A percentile compares a stretch with the other conserved stretches of the same genome.
phyloP scores from a whole-genome alignment of 768 basidiomycete species.

The Lactifluus volemus region DNA sequence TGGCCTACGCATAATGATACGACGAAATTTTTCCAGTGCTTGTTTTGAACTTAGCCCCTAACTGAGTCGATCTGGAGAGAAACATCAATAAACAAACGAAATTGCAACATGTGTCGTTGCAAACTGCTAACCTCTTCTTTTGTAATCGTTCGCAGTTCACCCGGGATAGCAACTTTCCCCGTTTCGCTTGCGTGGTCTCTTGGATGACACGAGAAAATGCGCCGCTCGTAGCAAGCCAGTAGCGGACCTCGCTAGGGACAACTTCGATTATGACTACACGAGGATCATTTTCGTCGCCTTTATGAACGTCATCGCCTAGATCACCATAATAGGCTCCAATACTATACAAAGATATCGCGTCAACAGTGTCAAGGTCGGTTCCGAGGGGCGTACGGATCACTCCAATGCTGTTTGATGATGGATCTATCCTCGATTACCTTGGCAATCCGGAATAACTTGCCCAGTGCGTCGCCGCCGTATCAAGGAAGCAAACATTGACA shows the following conservation, averaged over 20 bases:
- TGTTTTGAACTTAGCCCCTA: background rate
- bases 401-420: constrained; percentile 57
- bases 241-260: constrained; percentile 70
- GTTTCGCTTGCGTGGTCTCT: constrained; percentile 46
- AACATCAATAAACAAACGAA: background rate
- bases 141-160: constrained; percentile 69
- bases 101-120: background rate
- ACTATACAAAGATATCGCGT: constrained; percentile 26
- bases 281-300: constrained; percentile 72
- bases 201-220: constrained; percentile 50
- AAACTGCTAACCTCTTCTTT: constrained; percentile 50
- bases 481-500: constrained; percentile 76
- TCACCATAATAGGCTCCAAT: constrained; percentile 78
- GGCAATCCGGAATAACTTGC: constrained; percentile 67
- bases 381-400: constrained; percentile 35
- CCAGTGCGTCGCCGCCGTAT: constrained; percentile 66
- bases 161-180: constrained; percentile 58
- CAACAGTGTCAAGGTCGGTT: no score
- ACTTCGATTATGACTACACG: constrained; percentile 75
- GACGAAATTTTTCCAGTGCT: background rate
- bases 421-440: constrained; percentile 53
- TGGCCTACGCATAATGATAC: background rate
- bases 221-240: constrained; percentile 64
- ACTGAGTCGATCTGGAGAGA: constrained; percentile 11
- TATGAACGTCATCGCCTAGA: constrained; percentile 75